Base-by-base conservation (phyloP, 495 filamentous ascomycete genomes). In the Aspergillus bridgeri region DNA sequence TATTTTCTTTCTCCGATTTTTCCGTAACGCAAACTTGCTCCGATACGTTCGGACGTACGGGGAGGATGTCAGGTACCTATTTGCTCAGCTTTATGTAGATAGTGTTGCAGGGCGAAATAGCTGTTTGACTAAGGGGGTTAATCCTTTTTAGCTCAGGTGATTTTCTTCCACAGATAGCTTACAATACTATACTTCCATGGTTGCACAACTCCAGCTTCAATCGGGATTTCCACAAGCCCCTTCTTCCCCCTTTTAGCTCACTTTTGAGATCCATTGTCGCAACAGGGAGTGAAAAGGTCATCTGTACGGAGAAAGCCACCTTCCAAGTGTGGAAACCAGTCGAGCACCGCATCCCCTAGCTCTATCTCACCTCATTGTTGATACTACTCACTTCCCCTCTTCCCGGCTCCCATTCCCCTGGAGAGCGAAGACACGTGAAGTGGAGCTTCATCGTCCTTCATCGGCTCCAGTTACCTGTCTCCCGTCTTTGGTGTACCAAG, bases 401-500 rank as follows among this genome's bases (percentile, higher is more conserved):
- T 50, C 45, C 20, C 51, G 45, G 46, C 23, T 43, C 27, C 55
- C 50, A 50, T 8, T 38, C 38, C 38, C 38, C 24, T 60, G 47
- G 46, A 55, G 20, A 18, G 22, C 9, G 33, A 38, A 38, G 17
- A 60, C 61, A 58, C 51, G 58, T 64, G 54, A 58, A 60, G 57
- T 64, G 57, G 51, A 53, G n/a, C n/a, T n/a, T 54, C 49, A 48
- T 50, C 51, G 29, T 45, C 24, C 55, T 49, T 58, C 51, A 61
- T 59, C 59, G 53, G 49, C 29, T 54, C 27, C 51, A 43, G 19
- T 51, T 20, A 43, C 20, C 46, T 45, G n/a, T n/a, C 47, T 57
- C 59, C 63, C 59, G 62, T 48, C 48, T 61, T 61, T 61, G 58
- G 56, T 33, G 63, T 62, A 65, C 63, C 63, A 65, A 65, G 60